phyloP scores from a whole-genome alignment of 306 rosid genomes.

The Rosa lucieae region DNA sequence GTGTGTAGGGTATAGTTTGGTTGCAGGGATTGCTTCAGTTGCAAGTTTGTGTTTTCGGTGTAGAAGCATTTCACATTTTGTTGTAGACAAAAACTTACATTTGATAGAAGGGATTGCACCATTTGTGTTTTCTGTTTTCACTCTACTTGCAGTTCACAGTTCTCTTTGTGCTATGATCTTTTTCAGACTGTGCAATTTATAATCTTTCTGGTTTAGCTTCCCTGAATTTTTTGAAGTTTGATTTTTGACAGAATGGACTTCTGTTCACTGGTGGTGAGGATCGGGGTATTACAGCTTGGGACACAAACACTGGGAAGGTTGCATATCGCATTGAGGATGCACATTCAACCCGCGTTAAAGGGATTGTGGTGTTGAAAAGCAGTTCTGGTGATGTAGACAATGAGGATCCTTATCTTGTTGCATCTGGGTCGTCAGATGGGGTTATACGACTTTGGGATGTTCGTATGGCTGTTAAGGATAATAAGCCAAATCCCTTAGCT shows the following conservation, averaged over 20 bases:
- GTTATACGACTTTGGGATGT: conserved; percentile 88
- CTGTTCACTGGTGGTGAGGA: conserved; percentile 87
- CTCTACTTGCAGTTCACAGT: too few relatives aligned
- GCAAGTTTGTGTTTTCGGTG: too few relatives aligned
- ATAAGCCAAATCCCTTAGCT: conserved; percentile 68
- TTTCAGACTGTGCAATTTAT: not conserved
- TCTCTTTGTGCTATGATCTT: not conserved
- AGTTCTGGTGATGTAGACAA: conserved; percentile 39
- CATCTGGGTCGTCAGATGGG: conserved; percentile 92
- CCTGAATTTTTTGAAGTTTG: not conserved
- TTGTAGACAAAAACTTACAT: too few relatives aligned
- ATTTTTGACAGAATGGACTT: conserved; percentile 63
- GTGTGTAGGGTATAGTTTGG: too few relatives aligned
- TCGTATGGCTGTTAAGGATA: conserved; percentile 68
- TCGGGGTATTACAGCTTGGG: conserved; percentile 76
- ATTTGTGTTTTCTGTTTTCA: too few relatives aligned
- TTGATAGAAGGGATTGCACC: too few relatives aligned
- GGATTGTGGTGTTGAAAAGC: conserved; percentile 60
- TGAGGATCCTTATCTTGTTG: conserved; percentile 69
- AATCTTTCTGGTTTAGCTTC: not conserved
- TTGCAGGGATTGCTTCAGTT: not conserved
- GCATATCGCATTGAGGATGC: conserved; percentile 79
- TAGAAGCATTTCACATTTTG: too few relatives aligned
- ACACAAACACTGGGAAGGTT: conserved; percentile 66
- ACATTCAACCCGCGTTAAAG: conserved; percentile 76